Evolutionary conservation across 2,329 filamentous ascomycete genomes (phyloP).

Genomic region (Fusarium poae): DNA sequence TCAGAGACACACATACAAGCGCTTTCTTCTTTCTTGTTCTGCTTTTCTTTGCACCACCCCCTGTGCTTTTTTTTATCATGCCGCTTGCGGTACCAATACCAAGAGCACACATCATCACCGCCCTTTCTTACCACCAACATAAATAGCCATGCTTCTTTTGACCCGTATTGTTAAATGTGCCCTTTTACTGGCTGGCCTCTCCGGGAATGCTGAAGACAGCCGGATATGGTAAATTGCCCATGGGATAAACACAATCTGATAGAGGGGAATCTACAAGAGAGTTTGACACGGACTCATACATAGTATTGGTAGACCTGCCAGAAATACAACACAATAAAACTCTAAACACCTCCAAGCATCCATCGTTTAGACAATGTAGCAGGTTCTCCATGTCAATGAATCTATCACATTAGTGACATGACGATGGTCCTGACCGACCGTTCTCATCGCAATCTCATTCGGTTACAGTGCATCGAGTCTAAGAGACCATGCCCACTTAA

Average conservation of each 20-base stretch:
- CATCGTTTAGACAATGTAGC: neutral
- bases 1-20: neutral
- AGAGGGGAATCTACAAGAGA: slow-evolving; percentile 12
- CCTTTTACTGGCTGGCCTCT: neutral
- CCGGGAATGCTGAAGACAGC: slow-evolving; percentile 1
- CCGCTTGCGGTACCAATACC: slow-evolving; percentile 27
- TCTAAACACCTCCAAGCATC: slow-evolving; percentile 9
- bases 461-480: slow-evolving; percentile 13
- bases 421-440: neutral
- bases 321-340: slow-evolving; percentile 24
- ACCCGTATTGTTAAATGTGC: slow-evolving; percentile 10
- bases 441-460: neutral
- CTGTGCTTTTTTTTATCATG: slow-evolving; percentile 5
- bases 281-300: slow-evolving; percentile 19
- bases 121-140: slow-evolving; percentile 16
- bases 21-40: neutral
- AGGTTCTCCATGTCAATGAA: neutral
- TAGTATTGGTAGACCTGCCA: slow-evolving; percentile 27
- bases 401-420: neutral
- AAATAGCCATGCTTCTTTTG: slow-evolving; percentile 10
- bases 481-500: neutral
- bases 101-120: slow-evolving; percentile 12
- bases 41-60: slow-evolving; percentile 1
- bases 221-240: slow-evolving; percentile 7
- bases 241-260: neutral